These are phyloP conservation scores for Theileria equi DNA, from an alignment of 169 alveolate genomes.

Conservation along the genomic window DNA sequence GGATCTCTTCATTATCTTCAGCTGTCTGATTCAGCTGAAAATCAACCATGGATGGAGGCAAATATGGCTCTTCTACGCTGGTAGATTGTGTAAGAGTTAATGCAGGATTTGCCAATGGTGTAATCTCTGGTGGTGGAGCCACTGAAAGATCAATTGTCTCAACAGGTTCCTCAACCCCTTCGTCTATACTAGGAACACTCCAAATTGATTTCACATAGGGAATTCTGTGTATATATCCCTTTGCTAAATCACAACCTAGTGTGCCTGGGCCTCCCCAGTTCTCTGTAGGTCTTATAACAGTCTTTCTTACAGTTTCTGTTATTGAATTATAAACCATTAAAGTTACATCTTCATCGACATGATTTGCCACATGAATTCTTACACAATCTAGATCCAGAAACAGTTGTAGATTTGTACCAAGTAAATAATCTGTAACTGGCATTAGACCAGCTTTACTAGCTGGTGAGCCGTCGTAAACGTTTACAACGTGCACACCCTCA, in stretches of 20 bases:
- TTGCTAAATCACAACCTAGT: conserved; percentile 68
- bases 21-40: no score
- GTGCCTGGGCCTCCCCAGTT: conserved; percentile 71
- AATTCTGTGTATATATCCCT: conserved; percentile 63
- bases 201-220: conserved; percentile 48
- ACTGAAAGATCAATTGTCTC: conserved; percentile 39
- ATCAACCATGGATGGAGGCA: conserved; percentile 42
- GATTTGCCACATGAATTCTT: conserved; percentile 48
- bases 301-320: conserved; percentile 61
- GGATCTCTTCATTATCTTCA: no score
- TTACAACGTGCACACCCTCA: conserved; percentile 67
- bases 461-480: conserved; percentile 62
- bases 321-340: conserved; percentile 58
- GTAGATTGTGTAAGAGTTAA: conserved; percentile 3
- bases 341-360: conserved; percentile 49
- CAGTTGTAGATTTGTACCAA: conserved; percentile 60
- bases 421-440: conserved; percentile 65
- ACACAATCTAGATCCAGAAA: conserved; percentile 58
- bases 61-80: conserved; percentile 27
- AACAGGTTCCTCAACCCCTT: conserved; percentile 3
- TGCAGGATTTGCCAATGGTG: no score
- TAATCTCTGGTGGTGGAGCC: background rate
- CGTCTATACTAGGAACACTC: conserved; percentile 7
- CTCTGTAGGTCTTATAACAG: conserved; percentile 35
- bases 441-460: conserved; percentile 64